Evolutionary conservation across 2,329 filamentous ascomycete species (phyloP).

Genomic region (Fusarium hainanense): DNA sequence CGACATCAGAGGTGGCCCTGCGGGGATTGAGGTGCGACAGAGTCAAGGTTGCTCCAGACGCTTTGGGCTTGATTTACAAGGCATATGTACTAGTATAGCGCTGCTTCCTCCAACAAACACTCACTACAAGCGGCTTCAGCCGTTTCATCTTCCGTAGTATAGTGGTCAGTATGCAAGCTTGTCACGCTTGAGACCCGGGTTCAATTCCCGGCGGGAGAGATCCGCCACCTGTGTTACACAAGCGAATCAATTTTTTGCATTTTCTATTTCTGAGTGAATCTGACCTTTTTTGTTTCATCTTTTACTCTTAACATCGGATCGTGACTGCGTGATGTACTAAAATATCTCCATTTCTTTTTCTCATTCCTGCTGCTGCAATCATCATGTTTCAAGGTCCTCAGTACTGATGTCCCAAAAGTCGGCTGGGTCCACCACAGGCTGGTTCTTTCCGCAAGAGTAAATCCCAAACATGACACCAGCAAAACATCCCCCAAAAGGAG

Average conservation of each 20-base stretch:
- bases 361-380: not conserved
- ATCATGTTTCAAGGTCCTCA: not conserved
- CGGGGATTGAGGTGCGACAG: no score
- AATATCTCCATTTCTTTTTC: no score
- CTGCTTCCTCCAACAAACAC: not conserved
- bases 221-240: slow-evolving; percentile 4
- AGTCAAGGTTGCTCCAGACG: not conserved
- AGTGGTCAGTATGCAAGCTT: slow-evolving; percentile 12
- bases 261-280: not conserved
- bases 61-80: not conserved
- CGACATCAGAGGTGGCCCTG: no score
- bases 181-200: slow-evolving; percentile 11
- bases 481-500: slow-evolving; percentile 38
- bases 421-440: slow-evolving; percentile 36
- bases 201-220: slow-evolving; percentile 11
- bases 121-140: not conserved
- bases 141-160: slow-evolving; percentile 6
- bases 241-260: not conserved
- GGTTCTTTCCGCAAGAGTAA: slow-evolving; percentile 35
- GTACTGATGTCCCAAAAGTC: slow-evolving; percentile 5
- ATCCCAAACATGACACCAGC: slow-evolving; percentile 41
- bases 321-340: not conserved
- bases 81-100: not conserved
- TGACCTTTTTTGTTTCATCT: not conserved
- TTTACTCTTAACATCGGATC: not conserved